Percentiles rank a stretch among this genome's conserved stretches.
These are phyloP conservation scores for Boletus vinaceobasis DNA, from an alignment of 768 basidiomycete species.

Conservation along the genomic window DNA sequence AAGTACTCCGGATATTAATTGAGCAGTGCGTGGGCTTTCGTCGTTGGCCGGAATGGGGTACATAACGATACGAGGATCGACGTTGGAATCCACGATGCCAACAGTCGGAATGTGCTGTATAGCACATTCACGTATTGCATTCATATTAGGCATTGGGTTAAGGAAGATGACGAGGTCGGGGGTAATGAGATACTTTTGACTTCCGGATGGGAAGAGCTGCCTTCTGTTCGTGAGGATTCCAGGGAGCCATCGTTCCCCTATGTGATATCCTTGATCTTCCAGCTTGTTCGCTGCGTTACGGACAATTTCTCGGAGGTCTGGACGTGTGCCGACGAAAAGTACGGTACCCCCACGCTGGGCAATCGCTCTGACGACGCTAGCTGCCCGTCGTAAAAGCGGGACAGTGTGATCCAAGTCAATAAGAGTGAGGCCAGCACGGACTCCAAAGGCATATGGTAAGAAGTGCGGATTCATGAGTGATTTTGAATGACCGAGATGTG, in stretches of 20 bases:
- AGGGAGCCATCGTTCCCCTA: slow-evolving; percentile 88
- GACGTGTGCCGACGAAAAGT: slow-evolving; percentile 86
- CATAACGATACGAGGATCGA: slow-evolving; percentile 94
- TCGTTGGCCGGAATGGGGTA: slow-evolving; percentile 99
- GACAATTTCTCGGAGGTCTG: slow-evolving; percentile 72
- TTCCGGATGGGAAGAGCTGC: slow-evolving; percentile 65
- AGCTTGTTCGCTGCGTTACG: slow-evolving; percentile 77
- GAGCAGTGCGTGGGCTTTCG: slow-evolving; percentile 87
- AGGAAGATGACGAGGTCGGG: slow-evolving; percentile 92
- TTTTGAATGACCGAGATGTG: slow-evolving; percentile 88
- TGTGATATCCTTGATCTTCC: slow-evolving; percentile 76
- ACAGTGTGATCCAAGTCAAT: slow-evolving; percentile 95
- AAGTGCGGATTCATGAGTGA: slow-evolving; percentile 87
- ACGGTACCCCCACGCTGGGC: slow-evolving; percentile 79
- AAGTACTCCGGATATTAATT: slow-evolving; percentile 85
- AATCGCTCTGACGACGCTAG: slow-evolving; percentile 79
- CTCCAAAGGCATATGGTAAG: slow-evolving; percentile 89
- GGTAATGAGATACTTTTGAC: slow-evolving; percentile 50
- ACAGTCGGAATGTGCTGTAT: slow-evolving; percentile 88
- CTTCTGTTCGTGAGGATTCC: slow-evolving; percentile 91
- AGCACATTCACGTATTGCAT: slow-evolving; percentile 89
- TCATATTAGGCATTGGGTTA: slow-evolving; percentile 81
- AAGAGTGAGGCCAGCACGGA: slow-evolving; percentile 83
- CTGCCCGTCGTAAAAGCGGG: slow-evolving; percentile 86
- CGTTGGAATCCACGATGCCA: slow-evolving; percentile 92